phyloP scores from a whole-genome alignment of 176 grass and related monocot species.

The Areca catechu region DNA sequence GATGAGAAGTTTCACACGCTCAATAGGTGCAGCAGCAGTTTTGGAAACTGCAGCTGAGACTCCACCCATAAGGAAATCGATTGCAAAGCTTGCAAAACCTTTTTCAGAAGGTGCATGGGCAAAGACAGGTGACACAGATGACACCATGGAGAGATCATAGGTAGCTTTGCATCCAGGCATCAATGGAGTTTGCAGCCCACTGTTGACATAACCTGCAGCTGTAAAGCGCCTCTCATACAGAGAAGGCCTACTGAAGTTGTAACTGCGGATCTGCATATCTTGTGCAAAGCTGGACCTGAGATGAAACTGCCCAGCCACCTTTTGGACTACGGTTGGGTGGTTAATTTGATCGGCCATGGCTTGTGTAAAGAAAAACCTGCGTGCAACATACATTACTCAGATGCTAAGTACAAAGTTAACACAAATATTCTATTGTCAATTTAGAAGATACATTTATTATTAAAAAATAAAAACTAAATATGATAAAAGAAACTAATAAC shows the following conservation, averaged over 20 bases:
- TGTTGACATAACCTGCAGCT: not conserved
- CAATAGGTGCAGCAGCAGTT: constrained; percentile 13
- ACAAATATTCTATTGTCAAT: too few species aligned
- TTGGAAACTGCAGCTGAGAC: constrained; percentile 10
- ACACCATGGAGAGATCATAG: not conserved
- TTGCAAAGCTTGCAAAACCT: not conserved
- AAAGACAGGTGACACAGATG: not conserved
- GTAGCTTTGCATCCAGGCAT: not conserved
- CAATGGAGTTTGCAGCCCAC: not conserved
- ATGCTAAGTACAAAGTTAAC: too few species aligned
- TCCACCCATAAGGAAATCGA: constrained; percentile 10
- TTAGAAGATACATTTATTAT: too few species aligned
- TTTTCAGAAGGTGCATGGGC: constrained; percentile 5
- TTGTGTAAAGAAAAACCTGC: not conserved
- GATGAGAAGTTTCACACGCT: constrained; percentile 8
- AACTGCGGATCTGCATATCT: not conserved
- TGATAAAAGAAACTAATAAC: too few species aligned
- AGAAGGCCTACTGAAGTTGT: not conserved
- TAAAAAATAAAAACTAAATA: too few species aligned
- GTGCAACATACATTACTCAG: too few species aligned
- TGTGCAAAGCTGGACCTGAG: constrained; percentile 1
- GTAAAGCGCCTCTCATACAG: not conserved
- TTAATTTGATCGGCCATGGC: constrained; percentile 9
- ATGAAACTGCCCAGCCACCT: not conserved
- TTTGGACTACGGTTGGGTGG: not conserved